Conservation (phyloP, 177 flowering plant genomes). For the Vitis hybrid region DNA sequence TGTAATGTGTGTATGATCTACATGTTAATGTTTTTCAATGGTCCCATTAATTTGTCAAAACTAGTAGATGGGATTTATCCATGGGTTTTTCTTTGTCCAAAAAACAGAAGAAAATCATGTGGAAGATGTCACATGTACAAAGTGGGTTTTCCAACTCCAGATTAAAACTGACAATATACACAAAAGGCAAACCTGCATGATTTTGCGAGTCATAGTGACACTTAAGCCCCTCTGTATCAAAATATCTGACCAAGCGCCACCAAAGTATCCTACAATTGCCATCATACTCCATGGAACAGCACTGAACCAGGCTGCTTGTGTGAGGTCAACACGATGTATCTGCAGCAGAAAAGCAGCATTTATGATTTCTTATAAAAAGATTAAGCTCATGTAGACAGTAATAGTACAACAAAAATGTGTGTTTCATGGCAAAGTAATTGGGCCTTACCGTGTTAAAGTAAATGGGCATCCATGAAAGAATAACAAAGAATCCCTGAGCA, state of each 20-base stretch:
- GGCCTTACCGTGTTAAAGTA: slow-evolving; percentile 83
- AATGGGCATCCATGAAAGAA: slow-evolving; percentile 98
- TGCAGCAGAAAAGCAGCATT: slow-evolving; percentile 27
- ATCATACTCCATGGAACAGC: slow-evolving; percentile 97
- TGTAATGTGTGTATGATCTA: no score
- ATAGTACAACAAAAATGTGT: not conserved
- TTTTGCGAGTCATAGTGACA: slow-evolving; percentile 83
- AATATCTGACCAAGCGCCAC: slow-evolving; percentile 74
- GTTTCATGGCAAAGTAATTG: not conserved
- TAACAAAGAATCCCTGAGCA: slow-evolving; percentile 85
- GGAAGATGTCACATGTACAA: no score
- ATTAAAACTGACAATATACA: not conserved
- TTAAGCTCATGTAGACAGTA: not conserved
- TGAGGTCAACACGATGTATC: slow-evolving; percentile 88
- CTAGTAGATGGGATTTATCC: no score
- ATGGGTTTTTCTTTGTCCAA: no score
- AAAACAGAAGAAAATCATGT: no score
- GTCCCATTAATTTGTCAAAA: no score
- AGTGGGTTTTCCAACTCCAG: no score
- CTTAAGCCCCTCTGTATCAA: slow-evolving; percentile 66
- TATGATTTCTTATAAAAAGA: not conserved
- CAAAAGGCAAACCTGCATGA: slow-evolving; percentile 72
- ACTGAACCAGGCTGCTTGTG: slow-evolving; percentile 98
- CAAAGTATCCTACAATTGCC: slow-evolving; percentile 85
- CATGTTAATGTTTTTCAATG: no score